Evolutionary conservation across 1,139 yeast genomes (phyloP).

Genomic region (Candida tunisiensis): DNA sequence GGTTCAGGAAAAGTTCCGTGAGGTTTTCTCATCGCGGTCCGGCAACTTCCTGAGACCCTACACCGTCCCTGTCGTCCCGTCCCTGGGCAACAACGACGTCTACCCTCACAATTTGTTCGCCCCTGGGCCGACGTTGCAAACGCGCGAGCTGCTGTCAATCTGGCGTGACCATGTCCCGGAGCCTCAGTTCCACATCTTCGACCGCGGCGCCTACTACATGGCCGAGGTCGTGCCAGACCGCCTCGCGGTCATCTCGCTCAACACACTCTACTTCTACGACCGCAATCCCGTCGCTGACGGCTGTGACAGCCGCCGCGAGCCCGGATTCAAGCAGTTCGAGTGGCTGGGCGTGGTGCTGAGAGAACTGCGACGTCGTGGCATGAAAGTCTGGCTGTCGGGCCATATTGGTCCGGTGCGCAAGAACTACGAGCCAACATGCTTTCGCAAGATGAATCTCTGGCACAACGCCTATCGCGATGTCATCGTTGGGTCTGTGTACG

Average conservation of each 20-base stretch:
- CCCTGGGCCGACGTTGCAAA: conserved; percentile 73
- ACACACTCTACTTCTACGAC: conserved; percentile 59
- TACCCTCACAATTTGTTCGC: conserved; percentile 77
- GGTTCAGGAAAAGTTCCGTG: conserved; percentile 36
- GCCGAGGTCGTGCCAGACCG: conserved; percentile 63
- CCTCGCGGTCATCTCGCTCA: conserved; percentile 61
- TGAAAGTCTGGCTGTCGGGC: too few relatives aligned
- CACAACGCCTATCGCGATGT: conserved; percentile 67
- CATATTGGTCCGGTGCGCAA: too few relatives aligned
- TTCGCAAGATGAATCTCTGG: conserved; percentile 62
- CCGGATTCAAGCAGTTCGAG: conserved; percentile 59
- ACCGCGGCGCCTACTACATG: conserved; percentile 58
- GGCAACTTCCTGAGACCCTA: conserved; percentile 21
- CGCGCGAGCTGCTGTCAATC: conserved; percentile 54
- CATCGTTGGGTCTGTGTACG: conserved; percentile 67
- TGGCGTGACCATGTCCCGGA: conserved; percentile 69
- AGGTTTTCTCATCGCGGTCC: conserved; percentile 27
- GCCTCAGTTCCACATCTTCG: conserved; percentile 58
- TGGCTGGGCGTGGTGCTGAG: conserved; percentile 67
- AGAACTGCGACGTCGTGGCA: too few relatives aligned
- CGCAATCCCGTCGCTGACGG: conserved; percentile 71
- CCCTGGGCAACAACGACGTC: conserved; percentile 75
- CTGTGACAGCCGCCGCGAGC: conserved; percentile 54
- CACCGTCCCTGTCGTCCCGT: conserved; percentile 38
- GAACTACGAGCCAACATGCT: conserved; percentile 57